Percentiles rank a stretch among this genome's conserved stretches.
phyloP scores from a whole-genome alignment of 1,284 basidiomycete species.

The Microbotryomycetes sp. region DNA sequence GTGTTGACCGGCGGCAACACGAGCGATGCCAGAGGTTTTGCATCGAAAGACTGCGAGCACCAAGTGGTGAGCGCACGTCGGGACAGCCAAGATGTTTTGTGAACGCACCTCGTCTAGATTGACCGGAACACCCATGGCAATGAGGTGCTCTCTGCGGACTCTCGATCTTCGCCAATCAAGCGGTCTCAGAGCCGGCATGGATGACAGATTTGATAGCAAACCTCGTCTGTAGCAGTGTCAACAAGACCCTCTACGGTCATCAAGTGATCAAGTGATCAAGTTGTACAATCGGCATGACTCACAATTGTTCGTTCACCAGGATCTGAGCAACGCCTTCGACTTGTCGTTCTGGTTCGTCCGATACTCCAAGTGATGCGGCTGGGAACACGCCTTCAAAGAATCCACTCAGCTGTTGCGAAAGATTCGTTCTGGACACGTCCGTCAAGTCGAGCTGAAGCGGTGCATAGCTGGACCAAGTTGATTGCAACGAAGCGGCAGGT shows the following conservation, averaged over 20 bases:
- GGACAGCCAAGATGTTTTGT: not conserved
- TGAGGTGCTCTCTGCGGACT: constrained; percentile 78
- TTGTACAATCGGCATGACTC: not conserved
- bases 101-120: constrained; percentile 75
- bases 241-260: not conserved
- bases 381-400: constrained; percentile 60
- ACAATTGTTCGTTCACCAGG: constrained; percentile 51
- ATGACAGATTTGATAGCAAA: constrained; percentile 12
- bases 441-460: constrained; percentile 58
- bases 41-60: constrained; percentile 3
- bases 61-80: not conserved
- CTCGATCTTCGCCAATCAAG: constrained; percentile 86
- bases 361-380: constrained; percentile 52
- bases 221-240: constrained; percentile 6
- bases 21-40: constrained; percentile 6
- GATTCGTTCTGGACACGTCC: constrained; percentile 52
- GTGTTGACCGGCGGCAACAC: constrained; percentile 2
- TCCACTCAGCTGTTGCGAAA: constrained; percentile 58
- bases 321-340: constrained; percentile 72
- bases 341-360: constrained; percentile 67
- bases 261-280: not conserved
- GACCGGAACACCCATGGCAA: constrained; percentile 81
- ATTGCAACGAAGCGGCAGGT: constrained; percentile 47
- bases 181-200: constrained; percentile 53
- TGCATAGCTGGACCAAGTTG: constrained; percentile 49